phyloP scores from a whole-genome alignment of 352 stramenopile species.

The Aphanomyces stellatus region DNA sequence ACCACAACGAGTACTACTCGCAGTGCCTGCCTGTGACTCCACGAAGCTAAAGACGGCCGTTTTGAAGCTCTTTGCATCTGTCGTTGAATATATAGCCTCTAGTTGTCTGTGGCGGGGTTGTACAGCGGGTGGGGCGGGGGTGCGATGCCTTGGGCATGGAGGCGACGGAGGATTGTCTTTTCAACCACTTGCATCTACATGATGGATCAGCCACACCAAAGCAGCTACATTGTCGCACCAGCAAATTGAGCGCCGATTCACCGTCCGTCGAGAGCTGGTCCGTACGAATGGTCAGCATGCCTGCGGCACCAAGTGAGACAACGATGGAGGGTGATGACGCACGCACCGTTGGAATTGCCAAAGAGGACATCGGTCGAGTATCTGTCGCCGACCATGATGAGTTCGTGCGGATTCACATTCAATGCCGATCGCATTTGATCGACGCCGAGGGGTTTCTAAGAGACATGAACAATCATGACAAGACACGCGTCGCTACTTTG shows the following conservation, averaged over 20 bases:
- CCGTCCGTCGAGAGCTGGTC: slow-evolving; percentile 63
- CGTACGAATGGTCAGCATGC: slow-evolving; percentile 94
- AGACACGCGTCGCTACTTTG: slow-evolving; percentile 49
- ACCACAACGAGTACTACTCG: slow-evolving; percentile 17
- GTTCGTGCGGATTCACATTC: slow-evolving; percentile 46
- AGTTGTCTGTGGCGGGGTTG: too few species aligned
- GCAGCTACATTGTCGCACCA: slow-evolving; percentile 23
- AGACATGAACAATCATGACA: background rate
- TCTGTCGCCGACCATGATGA: slow-evolving; percentile 96
- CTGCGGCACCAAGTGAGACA: too few species aligned
- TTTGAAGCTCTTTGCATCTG: background rate
- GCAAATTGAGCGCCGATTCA: slow-evolving; percentile 56
- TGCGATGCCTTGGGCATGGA: background rate
- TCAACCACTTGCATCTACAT: slow-evolving; percentile 3
- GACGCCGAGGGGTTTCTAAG: slow-evolving; percentile 87
- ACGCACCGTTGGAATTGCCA: slow-evolving; percentile 89
- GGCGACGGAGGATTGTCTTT: background rate
- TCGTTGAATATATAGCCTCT: background rate
- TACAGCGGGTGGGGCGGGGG: background rate
- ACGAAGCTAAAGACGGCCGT: too few species aligned
- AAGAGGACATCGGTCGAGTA: slow-evolving; percentile 97
- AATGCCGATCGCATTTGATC: slow-evolving; percentile 84
- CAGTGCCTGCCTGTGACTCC: slow-evolving; percentile 10
- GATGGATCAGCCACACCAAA: background rate
- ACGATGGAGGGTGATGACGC: background rate